These are phyloP conservation scores for Fusarium domesticum DNA, from an alignment of 2,329 filamentous ascomycete species.

Conservation along the genomic window DNA sequence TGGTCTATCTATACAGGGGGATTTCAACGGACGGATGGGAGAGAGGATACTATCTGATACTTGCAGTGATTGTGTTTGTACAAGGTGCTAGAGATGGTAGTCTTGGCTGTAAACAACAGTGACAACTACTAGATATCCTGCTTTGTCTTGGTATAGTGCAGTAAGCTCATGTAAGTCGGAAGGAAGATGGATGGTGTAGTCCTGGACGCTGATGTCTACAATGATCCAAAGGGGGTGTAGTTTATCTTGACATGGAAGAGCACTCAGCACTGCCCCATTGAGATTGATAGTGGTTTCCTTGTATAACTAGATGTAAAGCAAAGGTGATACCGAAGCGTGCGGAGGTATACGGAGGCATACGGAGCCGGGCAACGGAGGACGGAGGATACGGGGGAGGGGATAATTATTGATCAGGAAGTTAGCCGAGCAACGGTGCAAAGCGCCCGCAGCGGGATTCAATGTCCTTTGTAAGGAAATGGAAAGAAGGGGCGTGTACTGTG, in stretches of 20 bases:
- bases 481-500: conserved; percentile 2
- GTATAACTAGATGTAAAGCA: not conserved
- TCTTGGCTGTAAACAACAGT: not conserved
- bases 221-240: not conserved
- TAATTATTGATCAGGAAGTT: conserved; percentile 26
- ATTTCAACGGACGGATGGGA: not conserved
- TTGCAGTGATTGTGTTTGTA: not conserved
- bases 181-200: not conserved
- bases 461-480: conserved; percentile 7
- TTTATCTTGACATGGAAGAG: not conserved
- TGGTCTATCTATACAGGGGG: not conserved
- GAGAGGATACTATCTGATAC: not conserved
- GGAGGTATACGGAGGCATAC: conserved; percentile 14
- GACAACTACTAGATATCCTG: not conserved
- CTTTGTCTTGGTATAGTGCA: not conserved
- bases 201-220: not conserved
- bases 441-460: conserved; percentile 22
- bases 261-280: not conserved
- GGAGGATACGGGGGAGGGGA: conserved; percentile 7
- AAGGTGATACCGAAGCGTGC: conserved; percentile 12
- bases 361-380: conserved; percentile 20
- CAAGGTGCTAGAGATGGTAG: not conserved
- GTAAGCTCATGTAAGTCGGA: not conserved
- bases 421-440: conserved; percentile 23
- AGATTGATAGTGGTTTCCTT: not conserved